Conservation (phyloP, 2,329 filamentous ascomycete genomes). For the Penicillium frequentans region DNA sequence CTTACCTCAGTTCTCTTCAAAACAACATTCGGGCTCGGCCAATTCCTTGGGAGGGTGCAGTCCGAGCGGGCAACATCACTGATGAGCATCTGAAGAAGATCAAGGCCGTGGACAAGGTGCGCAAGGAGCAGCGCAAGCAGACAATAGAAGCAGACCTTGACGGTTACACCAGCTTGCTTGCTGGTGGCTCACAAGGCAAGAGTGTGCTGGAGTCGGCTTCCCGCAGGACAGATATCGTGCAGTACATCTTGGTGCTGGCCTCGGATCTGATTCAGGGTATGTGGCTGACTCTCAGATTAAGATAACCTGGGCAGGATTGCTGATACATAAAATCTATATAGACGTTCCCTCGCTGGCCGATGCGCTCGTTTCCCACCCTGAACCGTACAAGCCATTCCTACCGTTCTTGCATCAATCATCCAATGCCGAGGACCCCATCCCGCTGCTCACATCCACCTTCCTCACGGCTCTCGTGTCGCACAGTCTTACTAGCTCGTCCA, state of each 20-base stretch:
- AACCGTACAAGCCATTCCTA: constrained; percentile 73
- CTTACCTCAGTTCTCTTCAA: constrained; percentile 83
- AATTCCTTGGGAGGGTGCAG: constrained; percentile 96
- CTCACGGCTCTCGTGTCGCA: constrained; percentile 74
- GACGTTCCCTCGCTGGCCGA: constrained; percentile 77
- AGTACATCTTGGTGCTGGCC: constrained; percentile 89
- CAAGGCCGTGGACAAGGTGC: constrained; percentile 92
- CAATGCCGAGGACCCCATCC: constrained; percentile 83
- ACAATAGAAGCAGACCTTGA: constrained; percentile 76
- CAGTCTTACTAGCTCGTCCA: constrained; percentile 61
- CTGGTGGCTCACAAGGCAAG: constrained; percentile 64
- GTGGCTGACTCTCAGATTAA: not conserved
- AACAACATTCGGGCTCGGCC: constrained; percentile 95
- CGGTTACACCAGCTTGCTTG: constrained; percentile 77
- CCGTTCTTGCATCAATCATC: constrained; percentile 80
- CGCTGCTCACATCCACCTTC: constrained; percentile 84
- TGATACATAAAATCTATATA: constrained; percentile 38
- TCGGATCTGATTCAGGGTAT: constrained; percentile 84
- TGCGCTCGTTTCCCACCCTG: constrained; percentile 70
- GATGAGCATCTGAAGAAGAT: constrained; percentile 94
- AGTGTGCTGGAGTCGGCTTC: constrained; percentile 83
- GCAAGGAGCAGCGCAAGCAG: constrained; percentile 84
- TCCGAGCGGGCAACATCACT: constrained; percentile 88
- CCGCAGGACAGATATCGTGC: constrained; percentile 85
- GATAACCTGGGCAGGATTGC: not conserved